These are phyloP conservation scores for Podila epigama DNA, from an alignment of 192 early-diverging fungal genomes.

Conservation along the genomic window DNA sequence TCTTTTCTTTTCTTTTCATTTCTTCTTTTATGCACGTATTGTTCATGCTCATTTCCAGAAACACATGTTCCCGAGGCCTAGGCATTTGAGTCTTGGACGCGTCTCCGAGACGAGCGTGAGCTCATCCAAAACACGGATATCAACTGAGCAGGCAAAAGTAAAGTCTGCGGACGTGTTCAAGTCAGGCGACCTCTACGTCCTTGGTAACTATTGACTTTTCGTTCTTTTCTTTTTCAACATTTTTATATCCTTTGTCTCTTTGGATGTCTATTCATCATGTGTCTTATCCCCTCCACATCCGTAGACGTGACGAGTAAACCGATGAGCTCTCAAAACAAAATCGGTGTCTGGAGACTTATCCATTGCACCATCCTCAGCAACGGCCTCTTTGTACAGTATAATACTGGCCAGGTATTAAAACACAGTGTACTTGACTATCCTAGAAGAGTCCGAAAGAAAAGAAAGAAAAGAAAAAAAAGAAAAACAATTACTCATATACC, in stretches of 20 bases:
- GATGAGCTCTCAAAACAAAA: conserved; percentile 16
- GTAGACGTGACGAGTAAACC: conserved; percentile 22
- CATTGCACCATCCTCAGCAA: conserved; percentile 32
- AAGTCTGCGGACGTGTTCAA: too few species aligned
- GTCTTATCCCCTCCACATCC: neutral
- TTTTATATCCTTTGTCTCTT: too few species aligned
- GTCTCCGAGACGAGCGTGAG: conserved; percentile 1
- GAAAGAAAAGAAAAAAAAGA: neutral
- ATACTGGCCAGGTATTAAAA: conserved; percentile 23
- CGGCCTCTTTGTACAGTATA: conserved; percentile 38
- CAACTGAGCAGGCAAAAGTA: conserved; percentile 24
- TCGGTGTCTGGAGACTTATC: conserved; percentile 32
- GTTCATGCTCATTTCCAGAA: too few species aligned
- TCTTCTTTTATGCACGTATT: too few species aligned
- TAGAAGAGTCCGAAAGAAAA: neutral
- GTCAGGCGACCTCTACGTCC: conserved; percentile 26
- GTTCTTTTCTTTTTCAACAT: neutral
- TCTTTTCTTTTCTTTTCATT: too few species aligned
- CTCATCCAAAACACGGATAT: conserved; percentile 21
- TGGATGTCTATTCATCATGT: neutral
- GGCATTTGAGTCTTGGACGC: conserved; percentile 25
- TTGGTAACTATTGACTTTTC: conserved; percentile 9
- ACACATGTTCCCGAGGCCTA: conserved; percentile 16
- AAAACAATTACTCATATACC: neutral
- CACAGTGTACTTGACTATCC: too few species aligned